These are phyloP conservation scores for Echeveria elegans DNA, from an alignment of 164 flowering plant genomes.

Conservation along the genomic window DNA sequence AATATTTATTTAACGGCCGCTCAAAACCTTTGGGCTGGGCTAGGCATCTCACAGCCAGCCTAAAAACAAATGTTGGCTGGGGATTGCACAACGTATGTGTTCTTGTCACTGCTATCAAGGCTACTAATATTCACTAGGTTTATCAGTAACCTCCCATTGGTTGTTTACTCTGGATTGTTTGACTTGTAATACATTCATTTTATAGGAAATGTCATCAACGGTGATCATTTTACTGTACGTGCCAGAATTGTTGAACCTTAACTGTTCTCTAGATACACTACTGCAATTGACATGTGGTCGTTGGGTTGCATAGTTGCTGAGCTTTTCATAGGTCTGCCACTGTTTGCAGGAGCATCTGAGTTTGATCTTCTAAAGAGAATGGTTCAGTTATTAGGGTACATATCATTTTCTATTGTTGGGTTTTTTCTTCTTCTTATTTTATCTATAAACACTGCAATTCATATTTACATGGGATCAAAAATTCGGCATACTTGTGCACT, in stretches of 20 bases:
- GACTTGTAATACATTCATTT: background rate
- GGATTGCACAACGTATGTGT: too few species aligned
- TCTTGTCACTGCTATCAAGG: background rate
- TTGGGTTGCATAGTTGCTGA: conserved; percentile 98
- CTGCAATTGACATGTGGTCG: conserved; percentile 99
- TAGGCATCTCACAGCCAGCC: too few species aligned
- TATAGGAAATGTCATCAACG: background rate
- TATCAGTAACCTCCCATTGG: too few species aligned
- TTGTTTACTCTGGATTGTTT: too few species aligned
- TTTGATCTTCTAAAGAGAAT: conserved; percentile 91
- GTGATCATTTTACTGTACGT: background rate
- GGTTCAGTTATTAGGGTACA: conserved; percentile 82
- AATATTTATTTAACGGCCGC: too few species aligned
- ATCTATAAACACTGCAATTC: background rate
- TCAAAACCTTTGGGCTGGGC: too few species aligned
- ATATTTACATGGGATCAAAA: background rate
- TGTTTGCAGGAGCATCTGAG: conserved; percentile 97
- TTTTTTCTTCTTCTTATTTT: background rate
- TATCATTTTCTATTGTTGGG: background rate
- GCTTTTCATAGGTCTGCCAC: conserved; percentile 85
- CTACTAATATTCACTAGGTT: background rate
- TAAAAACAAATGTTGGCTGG: too few species aligned
- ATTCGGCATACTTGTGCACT: background rate
- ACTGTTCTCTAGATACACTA: conserved; percentile 59
- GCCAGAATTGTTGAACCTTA: conserved; percentile 21